A percentile compares a stretch with the other conserved stretches of the same genome.
Evolutionary conservation across 2,329 filamentous ascomycete species (phyloP).

Genomic region (Aspergillus ruber): DNA sequence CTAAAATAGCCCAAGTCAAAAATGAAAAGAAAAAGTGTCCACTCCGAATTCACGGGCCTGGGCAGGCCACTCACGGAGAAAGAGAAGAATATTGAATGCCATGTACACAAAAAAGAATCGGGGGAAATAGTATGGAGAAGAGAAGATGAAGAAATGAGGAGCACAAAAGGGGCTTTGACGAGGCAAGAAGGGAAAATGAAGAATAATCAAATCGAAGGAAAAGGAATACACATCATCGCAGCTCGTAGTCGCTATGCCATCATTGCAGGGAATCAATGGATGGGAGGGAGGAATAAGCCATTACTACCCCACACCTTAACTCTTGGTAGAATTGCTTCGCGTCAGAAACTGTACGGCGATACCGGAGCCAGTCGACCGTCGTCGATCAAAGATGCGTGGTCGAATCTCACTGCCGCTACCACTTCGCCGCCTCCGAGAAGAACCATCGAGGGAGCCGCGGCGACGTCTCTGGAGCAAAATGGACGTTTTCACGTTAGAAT

Average conservation of each 20-base stretch:
- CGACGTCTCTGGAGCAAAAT: slow-evolving; percentile 42
- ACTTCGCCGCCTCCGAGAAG: slow-evolving; percentile 34
- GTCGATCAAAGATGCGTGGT: slow-evolving; percentile 15
- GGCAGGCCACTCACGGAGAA: slow-evolving; percentile 19
- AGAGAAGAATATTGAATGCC: slow-evolving; percentile 33
- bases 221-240: slow-evolving; percentile 28
- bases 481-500: slow-evolving; percentile 43
- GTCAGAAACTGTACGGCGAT: slow-evolving; percentile 30
- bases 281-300: slow-evolving; percentile 12
- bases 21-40: slow-evolving; percentile 12
- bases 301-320: slow-evolving; percentile 7
- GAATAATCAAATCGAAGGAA: slow-evolving; percentile 20
- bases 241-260: slow-evolving; percentile 34
- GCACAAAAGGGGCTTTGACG: not conserved
- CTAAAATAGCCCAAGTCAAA: slow-evolving; percentile 34
- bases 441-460: slow-evolving; percentile 37
- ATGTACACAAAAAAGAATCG: slow-evolving; percentile 34
- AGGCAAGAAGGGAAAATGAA: slow-evolving; percentile 5
- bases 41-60: slow-evolving; percentile 20
- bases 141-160: slow-evolving; percentile 12
- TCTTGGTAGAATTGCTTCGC: slow-evolving; percentile 38
- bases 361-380: slow-evolving; percentile 34
- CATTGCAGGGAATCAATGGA: slow-evolving; percentile 21
- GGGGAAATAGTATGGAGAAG: slow-evolving; percentile 18
- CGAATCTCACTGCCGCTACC: slow-evolving; percentile 38